phyloP scores from a whole-genome alignment of 2,329 filamentous ascomycete species.

The Dothiorella sarmentorum region DNA sequence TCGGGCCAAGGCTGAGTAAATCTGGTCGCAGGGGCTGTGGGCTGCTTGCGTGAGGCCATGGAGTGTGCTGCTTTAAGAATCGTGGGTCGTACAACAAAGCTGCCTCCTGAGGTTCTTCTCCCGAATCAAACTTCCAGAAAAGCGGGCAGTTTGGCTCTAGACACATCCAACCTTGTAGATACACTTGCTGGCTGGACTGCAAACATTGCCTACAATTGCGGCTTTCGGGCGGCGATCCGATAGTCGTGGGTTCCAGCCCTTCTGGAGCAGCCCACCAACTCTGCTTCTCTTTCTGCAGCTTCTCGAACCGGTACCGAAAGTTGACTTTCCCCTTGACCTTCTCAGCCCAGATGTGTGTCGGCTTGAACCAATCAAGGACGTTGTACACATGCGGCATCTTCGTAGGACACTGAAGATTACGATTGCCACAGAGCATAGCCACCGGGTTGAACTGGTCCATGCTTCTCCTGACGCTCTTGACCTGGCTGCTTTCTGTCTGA shows the following conservation, averaged over 20 bases:
- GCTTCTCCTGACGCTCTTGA: constrained; percentile 46
- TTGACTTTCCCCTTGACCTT: constrained; percentile 43
- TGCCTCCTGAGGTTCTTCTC: constrained; percentile 31
- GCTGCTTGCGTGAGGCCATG: constrained; percentile 39
- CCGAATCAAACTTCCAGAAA: constrained; percentile 53
- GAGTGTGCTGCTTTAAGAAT: constrained; percentile 56
- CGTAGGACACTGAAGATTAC: constrained; percentile 48
- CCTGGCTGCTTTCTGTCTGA: constrained; percentile 39
- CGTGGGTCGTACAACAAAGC: constrained; percentile 51
- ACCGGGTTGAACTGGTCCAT: constrained; percentile 47
- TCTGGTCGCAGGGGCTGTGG: constrained; percentile 42
- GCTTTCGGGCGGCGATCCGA: constrained; percentile 33
- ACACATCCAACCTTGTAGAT: constrained; percentile 57
- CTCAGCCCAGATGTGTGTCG: constrained; percentile 68
- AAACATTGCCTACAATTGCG: constrained; percentile 37
- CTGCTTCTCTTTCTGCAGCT: constrained; percentile 48
- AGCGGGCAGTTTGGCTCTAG: constrained; percentile 48
- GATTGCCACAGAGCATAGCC: constrained; percentile 48
- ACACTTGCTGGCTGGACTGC: constrained; percentile 35
- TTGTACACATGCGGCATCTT: constrained; percentile 58
- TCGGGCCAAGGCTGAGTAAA: constrained; percentile 38
- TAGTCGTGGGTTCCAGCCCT: constrained; percentile 27
- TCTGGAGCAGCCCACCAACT: constrained; percentile 57
- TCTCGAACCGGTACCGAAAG: constrained; percentile 64
- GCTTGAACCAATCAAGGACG: constrained; percentile 65